Evolutionary conservation across 2,329 filamentous ascomycete genomes (phyloP), one percentile per base, ranked within the genome.

Genomic region (Hymenoscyphus occultus): DNA sequence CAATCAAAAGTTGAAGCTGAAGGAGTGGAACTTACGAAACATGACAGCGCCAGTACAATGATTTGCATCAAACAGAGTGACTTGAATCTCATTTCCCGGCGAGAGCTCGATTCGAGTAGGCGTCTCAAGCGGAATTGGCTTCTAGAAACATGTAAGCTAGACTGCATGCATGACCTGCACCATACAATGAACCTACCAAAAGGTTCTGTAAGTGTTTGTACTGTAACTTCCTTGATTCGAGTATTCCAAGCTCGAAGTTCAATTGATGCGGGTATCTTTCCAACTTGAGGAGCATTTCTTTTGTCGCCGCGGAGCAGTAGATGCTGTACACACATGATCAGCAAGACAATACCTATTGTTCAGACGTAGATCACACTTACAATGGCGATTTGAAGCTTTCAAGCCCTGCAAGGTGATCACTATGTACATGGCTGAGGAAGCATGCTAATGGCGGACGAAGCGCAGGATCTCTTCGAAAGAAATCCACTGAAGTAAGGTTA

Each of bases 381-480:
- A 97, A 97, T 0, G 92, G 90, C 35, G 90, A 86, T 57, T 87
- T 85, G 62, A 93, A 82, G 13, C 83, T 85, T 71, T 96, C 92
- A 1, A 97, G 82, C 0, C 94, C 93, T 42, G 84, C 83, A 0
- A 97, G 83, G 77, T 97, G 94, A 72, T 97, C 93, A 69, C 90
- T 96, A 75, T 97, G 94, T 1, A 96, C 87, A 83, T 98, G 94
- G 76, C 91, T 96, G 32, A 98, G 82, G 74, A 98, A 97, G 76
- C 90, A 95, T 16, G 91, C 93, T 63, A 95, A 78, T 0, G 92
- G 90, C 3, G 90, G 83, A 16, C 78, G 82, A 16, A 77, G 77
- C 5, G 80, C 80, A 3, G 80, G 78, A 58, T 82, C 81, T 16
- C 78, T 79, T 31, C 91, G 86, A 72, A 97, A 97, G 79, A 88